Evolutionary conservation across 306 rosid genomes (phyloP).

Genomic region (Amphicarpaea edgeworthii): DNA sequence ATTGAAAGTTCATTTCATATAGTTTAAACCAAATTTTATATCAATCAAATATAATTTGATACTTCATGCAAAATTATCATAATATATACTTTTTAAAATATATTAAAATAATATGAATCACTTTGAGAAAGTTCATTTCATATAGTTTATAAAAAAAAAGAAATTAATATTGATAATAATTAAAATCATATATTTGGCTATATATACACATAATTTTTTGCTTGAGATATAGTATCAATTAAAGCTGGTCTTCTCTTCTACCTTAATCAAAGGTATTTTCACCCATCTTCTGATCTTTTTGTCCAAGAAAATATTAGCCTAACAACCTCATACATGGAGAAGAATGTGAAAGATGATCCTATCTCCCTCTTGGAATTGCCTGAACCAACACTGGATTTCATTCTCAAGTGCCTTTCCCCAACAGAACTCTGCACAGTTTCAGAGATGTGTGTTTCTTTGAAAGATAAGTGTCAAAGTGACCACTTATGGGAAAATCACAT

Average conservation of each 20-base stretch:
- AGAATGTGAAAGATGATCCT: conserved; percentile 24
- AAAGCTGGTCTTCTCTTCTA: background rate
- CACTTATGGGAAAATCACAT: conserved; percentile 66
- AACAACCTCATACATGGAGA: conserved; percentile 39
- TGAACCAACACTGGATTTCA: conserved; percentile 60
- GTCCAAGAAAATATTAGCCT: background rate
- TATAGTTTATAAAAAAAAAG: no score
- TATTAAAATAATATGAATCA: no score
- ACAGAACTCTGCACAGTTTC: conserved; percentile 59
- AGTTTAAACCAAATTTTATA: no score
- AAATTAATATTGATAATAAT: no score
- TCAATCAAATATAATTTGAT: no score
- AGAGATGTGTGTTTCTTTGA: conserved; percentile 58
- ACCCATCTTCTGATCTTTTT: background rate
- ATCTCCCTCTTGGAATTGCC: conserved; percentile 72
- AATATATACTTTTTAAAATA: no score
- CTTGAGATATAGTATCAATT: no score
- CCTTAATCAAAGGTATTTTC: background rate
- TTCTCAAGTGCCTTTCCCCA: conserved; percentile 72
- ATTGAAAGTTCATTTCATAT: no score
- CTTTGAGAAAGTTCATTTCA: no score
- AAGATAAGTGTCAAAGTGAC: conserved; percentile 64
- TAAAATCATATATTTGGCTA: no score
- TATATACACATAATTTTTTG: no score
- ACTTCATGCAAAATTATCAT: no score